A percentile compares a stretch with the other conserved stretches of the same genome.
phyloP scores from a whole-genome alignment of 2,329 filamentous ascomycete genomes.

The Emmonsiellopsis sp. region DNA sequence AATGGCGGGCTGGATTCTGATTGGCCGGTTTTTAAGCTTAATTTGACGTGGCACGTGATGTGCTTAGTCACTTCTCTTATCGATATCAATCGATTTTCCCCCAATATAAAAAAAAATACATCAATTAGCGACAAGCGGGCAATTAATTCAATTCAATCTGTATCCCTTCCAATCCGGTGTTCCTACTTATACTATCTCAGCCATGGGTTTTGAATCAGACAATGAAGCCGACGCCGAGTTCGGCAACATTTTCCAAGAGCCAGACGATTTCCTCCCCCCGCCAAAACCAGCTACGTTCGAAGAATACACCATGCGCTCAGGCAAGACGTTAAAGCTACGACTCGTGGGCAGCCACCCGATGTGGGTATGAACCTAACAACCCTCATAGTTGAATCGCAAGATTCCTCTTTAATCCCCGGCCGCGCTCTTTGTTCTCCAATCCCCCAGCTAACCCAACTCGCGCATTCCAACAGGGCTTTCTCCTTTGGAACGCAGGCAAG shows the following conservation, averaged over 20 bases:
- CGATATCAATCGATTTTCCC: not conserved
- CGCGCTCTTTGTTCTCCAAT: too few species aligned
- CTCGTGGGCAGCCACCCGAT: conserved; percentile 81
- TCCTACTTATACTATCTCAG: not conserved
- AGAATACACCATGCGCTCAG: conserved; percentile 59
- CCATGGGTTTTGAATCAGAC: conserved; percentile 1
- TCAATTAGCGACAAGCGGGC: not conserved
- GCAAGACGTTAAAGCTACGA: conserved; percentile 57
- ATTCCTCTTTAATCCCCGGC: too few species aligned
- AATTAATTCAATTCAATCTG: not conserved
- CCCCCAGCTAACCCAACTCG: not conserved
- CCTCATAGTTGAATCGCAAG: not conserved
- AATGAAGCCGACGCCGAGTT: conserved; percentile 27
- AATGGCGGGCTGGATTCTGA: not conserved
- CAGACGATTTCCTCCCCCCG: conserved; percentile 68
- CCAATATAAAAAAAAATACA: not conserved
- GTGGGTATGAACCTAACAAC: conserved; percentile 48
- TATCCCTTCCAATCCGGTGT: not conserved
- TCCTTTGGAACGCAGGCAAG: conserved; percentile 83
- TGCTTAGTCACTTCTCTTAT: not conserved
- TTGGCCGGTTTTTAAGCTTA: not conserved
- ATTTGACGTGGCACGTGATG: not conserved
- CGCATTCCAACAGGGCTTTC: conserved; percentile 52
- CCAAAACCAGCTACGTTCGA: conserved; percentile 66
- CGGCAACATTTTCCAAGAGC: conserved; percentile 64